Base-by-base conservation (phyloP, 2,329 filamentous ascomycete species). In the Botrytis elliptica region DNA sequence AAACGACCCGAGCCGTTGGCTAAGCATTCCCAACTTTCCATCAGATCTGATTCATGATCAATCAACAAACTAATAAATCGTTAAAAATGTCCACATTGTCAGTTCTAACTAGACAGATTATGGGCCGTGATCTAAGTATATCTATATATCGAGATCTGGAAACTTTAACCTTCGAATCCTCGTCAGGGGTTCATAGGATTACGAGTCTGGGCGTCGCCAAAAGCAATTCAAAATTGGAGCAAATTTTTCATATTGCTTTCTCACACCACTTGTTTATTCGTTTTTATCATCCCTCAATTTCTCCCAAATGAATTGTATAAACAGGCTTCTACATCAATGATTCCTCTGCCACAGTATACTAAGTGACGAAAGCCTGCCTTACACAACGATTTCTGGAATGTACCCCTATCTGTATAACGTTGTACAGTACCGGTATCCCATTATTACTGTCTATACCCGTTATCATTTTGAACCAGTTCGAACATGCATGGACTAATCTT, bases 401-500 rank as follows among this genome's bases (percentile, higher is more conserved):
- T 16, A 18, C 66, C 49, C n/a, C n/a, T 57, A 42, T 69, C 42
- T 18, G 69, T 71, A 57, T 25, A 33, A 71, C 42, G 57, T 64
- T 71, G 10, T 33, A 71, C 57, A 40, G 25, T 52, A 71, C 59
- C 57, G 55, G 69, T 40, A 64, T 49, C 40, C 57, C 44, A 71
- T 71, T 49, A 10, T 71, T 63, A 10, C 57, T 62, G 69, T 63
- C 57, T 46, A 63, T 25, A 64, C 69, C 69, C 55, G 42, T 71
- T 65, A 57, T 71, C 70, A 44, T 55, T 57, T 38, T 70, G 68
- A 71, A 38, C 69, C 59, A 71, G 33, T 29, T 64, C 40, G 44
- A 71, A 40, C 52, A 60, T 65, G 63, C 71, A 69, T 52, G n/a
- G 64, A 25, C 71, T 33, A 49, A 44, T 52, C 40, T 55, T 66